Evolutionary conservation across 2,329 filamentous ascomycete species (phyloP).

Genomic region (Aspergillus intermedius): DNA sequence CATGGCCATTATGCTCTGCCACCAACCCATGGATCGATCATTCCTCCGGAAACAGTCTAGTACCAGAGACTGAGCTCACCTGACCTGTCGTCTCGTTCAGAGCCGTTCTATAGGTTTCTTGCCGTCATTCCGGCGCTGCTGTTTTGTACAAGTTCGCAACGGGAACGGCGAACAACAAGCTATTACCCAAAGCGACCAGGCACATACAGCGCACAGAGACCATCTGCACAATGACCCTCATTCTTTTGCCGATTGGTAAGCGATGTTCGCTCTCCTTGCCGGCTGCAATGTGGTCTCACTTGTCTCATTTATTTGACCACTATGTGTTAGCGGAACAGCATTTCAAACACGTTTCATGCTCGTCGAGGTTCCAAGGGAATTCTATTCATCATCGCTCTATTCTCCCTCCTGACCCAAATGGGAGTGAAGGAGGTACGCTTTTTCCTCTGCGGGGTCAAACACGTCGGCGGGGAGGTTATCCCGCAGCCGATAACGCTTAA

Average conservation of each 20-base stretch:
- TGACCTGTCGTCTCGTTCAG: too few relatives aligned
- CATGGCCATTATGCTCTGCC: too few relatives aligned
- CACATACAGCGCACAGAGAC: not conserved
- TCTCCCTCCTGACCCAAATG: not conserved
- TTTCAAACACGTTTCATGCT: not conserved
- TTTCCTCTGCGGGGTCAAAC: not conserved
- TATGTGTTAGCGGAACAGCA: not conserved
- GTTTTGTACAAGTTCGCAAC: too few relatives aligned
- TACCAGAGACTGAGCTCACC: too few relatives aligned
- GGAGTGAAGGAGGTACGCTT: too few relatives aligned
- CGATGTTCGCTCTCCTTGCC: conserved; percentile 3
- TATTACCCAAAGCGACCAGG: not conserved
- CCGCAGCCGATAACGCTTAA: not conserved
- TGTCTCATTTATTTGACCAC: not conserved
- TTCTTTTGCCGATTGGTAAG: not conserved
- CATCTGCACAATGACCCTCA: conserved; percentile 1
- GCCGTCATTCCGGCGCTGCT: too few relatives aligned
- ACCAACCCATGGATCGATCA: too few relatives aligned
- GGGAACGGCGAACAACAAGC: not conserved
- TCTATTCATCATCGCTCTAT: not conserved
- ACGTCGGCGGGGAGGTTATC: not conserved
- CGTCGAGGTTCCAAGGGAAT: not conserved
- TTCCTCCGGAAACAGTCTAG: too few relatives aligned
- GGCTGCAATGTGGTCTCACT: not conserved
- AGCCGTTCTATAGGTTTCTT: too few relatives aligned